Percentiles rank a stretch among this genome's conserved stretches.
These are phyloP conservation scores for Achaetomium macrosporum DNA, from an alignment of 2,329 filamentous ascomycete species.

Conservation along the genomic window DNA sequence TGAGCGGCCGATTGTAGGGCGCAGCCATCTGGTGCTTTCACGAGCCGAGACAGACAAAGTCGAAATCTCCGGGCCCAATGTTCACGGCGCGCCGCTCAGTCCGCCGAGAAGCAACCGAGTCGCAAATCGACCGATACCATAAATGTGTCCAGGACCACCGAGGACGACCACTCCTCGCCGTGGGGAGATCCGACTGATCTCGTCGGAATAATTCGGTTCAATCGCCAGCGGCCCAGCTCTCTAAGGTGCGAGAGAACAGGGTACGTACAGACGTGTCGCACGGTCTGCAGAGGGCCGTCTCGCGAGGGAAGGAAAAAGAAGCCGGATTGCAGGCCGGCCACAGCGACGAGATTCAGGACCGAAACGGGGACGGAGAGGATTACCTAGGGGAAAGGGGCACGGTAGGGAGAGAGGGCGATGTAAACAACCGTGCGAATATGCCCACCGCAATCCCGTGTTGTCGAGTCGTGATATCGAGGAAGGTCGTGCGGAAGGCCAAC, in stretches of 20 bases:
- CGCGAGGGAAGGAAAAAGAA: background rate
- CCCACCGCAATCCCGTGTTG: background rate
- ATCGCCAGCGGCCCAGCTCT: background rate
- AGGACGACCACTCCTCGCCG: background rate
- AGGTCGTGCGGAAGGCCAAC: slow-evolving; percentile 11
- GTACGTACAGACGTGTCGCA: slow-evolving; percentile 3
- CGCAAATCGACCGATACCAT: background rate
- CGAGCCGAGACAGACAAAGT: slow-evolving; percentile 39
- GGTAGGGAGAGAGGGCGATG: slow-evolving; percentile 8
- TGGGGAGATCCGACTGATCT: background rate
- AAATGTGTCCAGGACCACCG: background rate
- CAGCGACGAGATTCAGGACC: background rate
- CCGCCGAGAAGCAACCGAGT: background rate
- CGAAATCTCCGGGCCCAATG: background rate
- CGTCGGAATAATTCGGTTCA: background rate
- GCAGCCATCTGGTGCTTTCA: slow-evolving; percentile 31
- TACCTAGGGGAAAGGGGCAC: background rate
- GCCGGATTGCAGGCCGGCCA: background rate
- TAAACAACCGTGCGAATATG: slow-evolving; percentile 1
- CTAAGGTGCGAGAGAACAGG: background rate
- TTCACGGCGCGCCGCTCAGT: background rate
- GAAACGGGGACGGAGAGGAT: background rate
- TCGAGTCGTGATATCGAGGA: slow-evolving; percentile 6
- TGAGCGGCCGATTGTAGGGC: slow-evolving; percentile 45
- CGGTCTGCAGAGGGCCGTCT: background rate